Conservation (phyloP, 257 asterid genomes). For the Haberlea rhodopensis region DNA sequence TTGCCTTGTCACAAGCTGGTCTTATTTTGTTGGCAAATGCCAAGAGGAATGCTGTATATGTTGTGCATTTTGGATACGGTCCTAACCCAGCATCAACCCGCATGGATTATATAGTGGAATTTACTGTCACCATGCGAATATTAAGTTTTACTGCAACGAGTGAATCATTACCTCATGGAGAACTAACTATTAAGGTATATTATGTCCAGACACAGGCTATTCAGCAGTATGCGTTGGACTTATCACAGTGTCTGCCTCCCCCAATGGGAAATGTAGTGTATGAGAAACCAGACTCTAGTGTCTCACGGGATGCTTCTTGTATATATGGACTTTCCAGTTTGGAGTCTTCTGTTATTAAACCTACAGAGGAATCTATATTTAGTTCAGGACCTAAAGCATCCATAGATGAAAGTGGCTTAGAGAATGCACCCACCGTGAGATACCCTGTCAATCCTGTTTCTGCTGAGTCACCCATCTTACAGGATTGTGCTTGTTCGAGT, state of each 20-base stretch:
- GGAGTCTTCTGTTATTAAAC: constrained; percentile 51
- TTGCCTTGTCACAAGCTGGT: too few relatives aligned
- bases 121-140: constrained; percentile 93
- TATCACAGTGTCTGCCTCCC: too few relatives aligned
- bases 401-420: constrained; percentile 47
- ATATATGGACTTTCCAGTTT: constrained; percentile 38
- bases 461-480: constrained; percentile 36
- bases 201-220: too few relatives aligned
- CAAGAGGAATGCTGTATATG: too few relatives aligned
- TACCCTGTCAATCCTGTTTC: constrained; percentile 41
- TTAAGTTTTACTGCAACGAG: constrained; percentile 95
- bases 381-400: constrained; percentile 60
- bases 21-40: too few relatives aligned
- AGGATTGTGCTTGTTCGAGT: constrained; percentile 49
- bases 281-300: too few relatives aligned
- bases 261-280: too few relatives aligned
- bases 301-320: too few relatives aligned
- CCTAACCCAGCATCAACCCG: too few relatives aligned
- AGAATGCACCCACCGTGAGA: constrained; percentile 40
- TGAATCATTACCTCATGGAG: constrained; percentile 72
- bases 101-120: too few relatives aligned
- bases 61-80: too few relatives aligned
- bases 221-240: too few relatives aligned
- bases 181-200: constrained; percentile 80
- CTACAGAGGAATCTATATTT: constrained; percentile 45